A percentile compares a stretch with the other conserved stretches of the same genome.
These are phyloP conservation scores for Daldinia vernicosa DNA, from an alignment of 495 filamentous ascomycete genomes.

Conservation along the genomic window DNA sequence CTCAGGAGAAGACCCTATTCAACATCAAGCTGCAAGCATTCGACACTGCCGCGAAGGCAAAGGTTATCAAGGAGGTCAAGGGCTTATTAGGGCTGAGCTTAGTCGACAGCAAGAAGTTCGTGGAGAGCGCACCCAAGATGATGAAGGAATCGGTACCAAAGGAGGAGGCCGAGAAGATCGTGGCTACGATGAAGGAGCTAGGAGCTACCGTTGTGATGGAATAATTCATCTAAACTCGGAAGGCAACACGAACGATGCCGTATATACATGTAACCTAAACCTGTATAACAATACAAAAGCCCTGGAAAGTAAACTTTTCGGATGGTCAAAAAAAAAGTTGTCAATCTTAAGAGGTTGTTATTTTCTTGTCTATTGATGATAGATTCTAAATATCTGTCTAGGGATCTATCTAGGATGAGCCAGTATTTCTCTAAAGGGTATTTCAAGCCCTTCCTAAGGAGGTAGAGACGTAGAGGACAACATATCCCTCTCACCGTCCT, in stretches of 20 bases:
- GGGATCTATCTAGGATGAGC: background rate
- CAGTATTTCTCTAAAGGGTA: too few relatives aligned
- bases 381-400: background rate
- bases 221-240: slow-evolving; percentile 57
- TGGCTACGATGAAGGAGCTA: slow-evolving; percentile 89
- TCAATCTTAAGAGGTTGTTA: background rate
- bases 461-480: too few relatives aligned
- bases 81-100: slow-evolving; percentile 90
- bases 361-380: background rate
- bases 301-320: slow-evolving; percentile 10
- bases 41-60: slow-evolving; percentile 89
- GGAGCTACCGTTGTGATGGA: slow-evolving; percentile 91
- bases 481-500: background rate
- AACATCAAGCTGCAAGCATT: slow-evolving; percentile 90
- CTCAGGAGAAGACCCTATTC: slow-evolving; percentile 96
- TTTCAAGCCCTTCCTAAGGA: too few relatives aligned
- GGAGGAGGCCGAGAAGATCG: slow-evolving; percentile 98
- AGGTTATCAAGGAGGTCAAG: slow-evolving; percentile 99
- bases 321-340: background rate
- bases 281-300: slow-evolving; percentile 43
- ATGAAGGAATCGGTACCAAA: slow-evolving; percentile 99
- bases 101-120: slow-evolving; percentile 99
- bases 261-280: slow-evolving; percentile 48
- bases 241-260: slow-evolving; percentile 19
- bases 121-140: slow-evolving; percentile 94